Percentiles rank a stretch among this genome's conserved stretches.
Evolutionary conservation across 176 grass and related monocot genomes (phyloP).

Genomic region (Avena insularis): DNA sequence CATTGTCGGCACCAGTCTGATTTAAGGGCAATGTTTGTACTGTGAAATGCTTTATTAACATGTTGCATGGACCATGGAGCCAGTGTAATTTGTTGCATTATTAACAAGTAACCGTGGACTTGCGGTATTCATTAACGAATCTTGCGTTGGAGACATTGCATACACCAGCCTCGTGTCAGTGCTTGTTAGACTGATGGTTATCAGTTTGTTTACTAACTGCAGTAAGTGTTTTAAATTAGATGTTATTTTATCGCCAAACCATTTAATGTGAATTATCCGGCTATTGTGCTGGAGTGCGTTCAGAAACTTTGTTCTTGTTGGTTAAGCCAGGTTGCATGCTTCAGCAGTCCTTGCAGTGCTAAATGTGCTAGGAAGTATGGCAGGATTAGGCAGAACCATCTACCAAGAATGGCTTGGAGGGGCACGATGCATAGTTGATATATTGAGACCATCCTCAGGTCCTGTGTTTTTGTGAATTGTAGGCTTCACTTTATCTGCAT

Average conservation of each 20-base stretch:
- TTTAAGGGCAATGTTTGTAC: conserved; percentile 7
- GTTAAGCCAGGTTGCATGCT: conserved; percentile 15
- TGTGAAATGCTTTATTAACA: conserved; percentile 24
- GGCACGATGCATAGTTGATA: background rate
- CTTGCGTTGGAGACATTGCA: conserved; percentile 9
- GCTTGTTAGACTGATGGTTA: conserved; percentile 7
- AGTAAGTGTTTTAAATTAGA: background rate
- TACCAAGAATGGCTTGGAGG: conserved; percentile 17
- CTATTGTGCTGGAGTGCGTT: background rate
- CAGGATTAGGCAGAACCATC: conserved; percentile 1
- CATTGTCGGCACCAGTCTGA: background rate
- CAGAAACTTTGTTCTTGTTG: conserved; percentile 13
- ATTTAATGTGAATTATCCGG: background rate
- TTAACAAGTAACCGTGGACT: background rate
- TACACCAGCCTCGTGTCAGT: conserved; percentile 3
- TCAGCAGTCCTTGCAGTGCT: background rate
- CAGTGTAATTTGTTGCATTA: background rate
- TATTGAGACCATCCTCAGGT: background rate
- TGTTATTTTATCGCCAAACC: background rate
- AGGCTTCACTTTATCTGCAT: background rate
- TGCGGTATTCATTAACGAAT: background rate
- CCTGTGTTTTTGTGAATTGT: background rate
- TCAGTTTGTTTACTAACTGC: background rate
- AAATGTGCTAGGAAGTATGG: background rate
- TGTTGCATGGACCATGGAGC: background rate